Percentiles rank a stretch among this genome's conserved stretches.
Evolutionary conservation across 73 alveolate species (phyloP).

Genomic region (Tetrahymena malaccensis): DNA sequence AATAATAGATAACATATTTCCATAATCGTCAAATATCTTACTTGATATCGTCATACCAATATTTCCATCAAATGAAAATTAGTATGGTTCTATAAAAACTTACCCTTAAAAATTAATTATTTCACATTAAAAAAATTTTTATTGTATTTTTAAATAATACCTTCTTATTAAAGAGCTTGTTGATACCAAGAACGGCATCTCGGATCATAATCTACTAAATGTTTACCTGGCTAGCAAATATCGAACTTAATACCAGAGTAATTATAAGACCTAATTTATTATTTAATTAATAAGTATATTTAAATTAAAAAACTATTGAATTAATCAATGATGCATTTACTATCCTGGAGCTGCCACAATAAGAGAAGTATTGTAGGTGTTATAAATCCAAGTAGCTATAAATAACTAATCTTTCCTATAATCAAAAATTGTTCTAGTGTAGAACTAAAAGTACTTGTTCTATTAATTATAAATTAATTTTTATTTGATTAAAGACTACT

Average conservation of each 20-base stretch:
- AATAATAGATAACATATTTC: neutral
- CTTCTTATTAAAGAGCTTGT: neutral
- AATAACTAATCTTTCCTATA: neutral
- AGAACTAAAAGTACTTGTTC: neutral
- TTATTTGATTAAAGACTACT: neutral
- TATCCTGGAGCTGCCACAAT: neutral
- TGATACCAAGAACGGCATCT: neutral
- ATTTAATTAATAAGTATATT: no score
- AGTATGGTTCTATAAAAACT: neutral
- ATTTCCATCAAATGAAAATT: neutral
- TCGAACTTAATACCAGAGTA: neutral
- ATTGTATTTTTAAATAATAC: neutral
- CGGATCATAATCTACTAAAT: neutral
- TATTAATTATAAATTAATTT: neutral
- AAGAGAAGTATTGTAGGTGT: neutral
- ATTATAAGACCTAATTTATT: neutral
- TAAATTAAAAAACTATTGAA: no score
- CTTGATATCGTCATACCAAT: neutral
- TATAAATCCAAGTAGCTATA: neutral
- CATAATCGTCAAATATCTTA: neutral
- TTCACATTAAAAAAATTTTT: neutral
- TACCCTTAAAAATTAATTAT: neutral
- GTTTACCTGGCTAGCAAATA: neutral
- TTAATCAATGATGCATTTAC: no score
- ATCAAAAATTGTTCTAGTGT: neutral